A percentile compares a stretch with the other conserved stretches of the same genome.
These are phyloP conservation scores for Staphylotrichum tortipilum DNA, from an alignment of 495 filamentous ascomycete species.

Conservation along the genomic window DNA sequence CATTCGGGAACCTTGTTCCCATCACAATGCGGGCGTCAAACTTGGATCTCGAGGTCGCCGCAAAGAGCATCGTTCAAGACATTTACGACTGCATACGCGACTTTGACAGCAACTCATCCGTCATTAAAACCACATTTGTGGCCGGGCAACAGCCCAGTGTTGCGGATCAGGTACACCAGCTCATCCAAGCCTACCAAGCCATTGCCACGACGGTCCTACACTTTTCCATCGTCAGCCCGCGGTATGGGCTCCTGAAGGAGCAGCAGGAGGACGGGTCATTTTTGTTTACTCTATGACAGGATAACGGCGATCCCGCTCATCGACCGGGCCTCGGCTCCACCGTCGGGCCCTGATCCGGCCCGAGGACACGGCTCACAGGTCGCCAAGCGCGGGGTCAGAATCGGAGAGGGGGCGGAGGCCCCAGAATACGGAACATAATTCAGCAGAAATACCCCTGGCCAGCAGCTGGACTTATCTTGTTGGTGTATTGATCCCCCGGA, in stretches of 20 bases:
- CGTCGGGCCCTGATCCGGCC: no score
- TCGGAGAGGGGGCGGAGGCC: no score
- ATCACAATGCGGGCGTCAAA: conserved; percentile 3
- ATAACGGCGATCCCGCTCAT: no score
- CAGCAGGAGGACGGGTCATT: conserved; percentile 14
- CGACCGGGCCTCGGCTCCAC: no score
- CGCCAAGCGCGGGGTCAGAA: no score
- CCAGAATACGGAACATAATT: no score
- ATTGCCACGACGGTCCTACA: conserved; percentile 10
- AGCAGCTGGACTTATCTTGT: no score
- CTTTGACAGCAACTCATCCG: conserved; percentile 1
- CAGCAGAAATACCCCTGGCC: no score
- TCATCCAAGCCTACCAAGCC: conserved; percentile 7
- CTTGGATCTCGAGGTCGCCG: conserved; percentile 2
- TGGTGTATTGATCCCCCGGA: no score
- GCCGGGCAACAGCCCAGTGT: background rate
- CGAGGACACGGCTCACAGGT: no score
- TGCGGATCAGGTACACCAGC: background rate
- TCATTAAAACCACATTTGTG: background rate
- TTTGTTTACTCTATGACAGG: conserved; percentile 4
- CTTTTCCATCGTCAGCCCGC: conserved; percentile 13
- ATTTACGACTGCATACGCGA: background rate
- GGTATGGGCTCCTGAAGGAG: conserved; percentile 10
- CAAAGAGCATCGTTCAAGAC: background rate
- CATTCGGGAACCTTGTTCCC: conserved; percentile 8